Base-by-base conservation (phyloP, 805 yeast species). In the Candida sphagnicola region DNA sequence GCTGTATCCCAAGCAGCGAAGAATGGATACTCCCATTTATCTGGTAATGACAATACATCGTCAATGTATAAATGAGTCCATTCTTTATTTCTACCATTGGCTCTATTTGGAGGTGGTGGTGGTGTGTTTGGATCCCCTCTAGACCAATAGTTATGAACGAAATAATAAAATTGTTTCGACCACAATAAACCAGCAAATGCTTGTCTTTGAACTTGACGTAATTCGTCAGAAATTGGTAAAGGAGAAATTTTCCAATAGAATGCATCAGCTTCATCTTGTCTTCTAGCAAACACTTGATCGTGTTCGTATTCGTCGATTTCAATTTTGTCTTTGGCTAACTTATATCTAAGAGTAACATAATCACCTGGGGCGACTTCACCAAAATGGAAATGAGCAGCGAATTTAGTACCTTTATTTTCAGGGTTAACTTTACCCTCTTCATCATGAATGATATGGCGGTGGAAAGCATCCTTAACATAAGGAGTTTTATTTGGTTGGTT, bases 1-100 rank as follows among this genome's bases (percentile, higher is more conserved):
- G 96, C 95, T 4, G 95, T 82, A 61, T 89, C 97, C 97, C 97
- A 89, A 3, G 95, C 91, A 12, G 96, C 96, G 59, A 89, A 89
- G 59, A 89, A 89, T 10, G 96, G 96, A 61, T 89, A 89, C 62
- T 89, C 97, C 87, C 95, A 89, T 58, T 88, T 90, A 57, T 89
- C 97, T 2, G 96, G 96, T 70, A 89, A 74, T 1, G 95, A 85
- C 50, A 89, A 70, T 34, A 89, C 75, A 59, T 89, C 96, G 56
- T 87, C 91, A 53, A 85, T 83, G 63, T 87, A 87, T 59, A 89
- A 67, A 59, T 89, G 95, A 51, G 77, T 78, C 97, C 97, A 89
- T 40, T 85, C 89, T 52, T 77, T 74, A 62, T 89, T 89, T 60
- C 97, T 74, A n/a, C 91, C 86, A 54, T 82, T 78, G 19, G 90